These are phyloP conservation scores for Monosporozyma siamensis DNA, from an alignment of 805 yeast genomes.

Conservation along the genomic window DNA sequence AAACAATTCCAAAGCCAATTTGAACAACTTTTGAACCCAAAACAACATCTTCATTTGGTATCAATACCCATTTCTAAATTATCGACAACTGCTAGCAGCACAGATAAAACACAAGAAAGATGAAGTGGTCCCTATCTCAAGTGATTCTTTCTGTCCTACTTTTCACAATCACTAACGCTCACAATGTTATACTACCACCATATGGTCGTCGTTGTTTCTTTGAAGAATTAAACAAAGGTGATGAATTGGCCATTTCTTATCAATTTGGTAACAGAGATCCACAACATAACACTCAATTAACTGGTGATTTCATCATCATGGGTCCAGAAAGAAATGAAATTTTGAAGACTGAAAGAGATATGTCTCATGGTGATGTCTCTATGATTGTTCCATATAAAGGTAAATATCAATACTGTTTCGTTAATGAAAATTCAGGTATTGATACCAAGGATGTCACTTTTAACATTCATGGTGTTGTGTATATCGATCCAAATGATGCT, in stretches of 20 bases:
- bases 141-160: conserved; percentile 6
- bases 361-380: conserved; percentile 74
- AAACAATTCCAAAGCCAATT: too few species aligned
- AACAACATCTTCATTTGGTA: too few species aligned
- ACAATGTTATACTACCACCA: conserved; percentile 74
- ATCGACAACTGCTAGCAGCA: too few species aligned
- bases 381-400: conserved; percentile 61
- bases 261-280: conserved; percentile 90
- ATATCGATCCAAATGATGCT: conserved; percentile 70
- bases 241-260: conserved; percentile 77
- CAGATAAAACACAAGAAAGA: background rate
- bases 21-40: too few species aligned
- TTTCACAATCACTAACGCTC: conserved; percentile 40
- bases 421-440: conserved; percentile 67
- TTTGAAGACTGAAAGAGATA: conserved; percentile 40
- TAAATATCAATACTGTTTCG: conserved; percentile 79
- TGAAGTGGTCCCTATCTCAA: conserved; percentile 1
- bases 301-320: conserved; percentile 55
- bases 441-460: conserved; percentile 86
- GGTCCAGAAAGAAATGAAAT: conserved; percentile 37
- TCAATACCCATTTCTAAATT: too few species aligned
- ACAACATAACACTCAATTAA: conserved; percentile 54
- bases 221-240: conserved; percentile 73
- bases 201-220: conserved; percentile 82
- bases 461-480: conserved; percentile 88